Evolutionary conservation across 2,329 filamentous ascomycete genomes (phyloP), one percentile per base, ranked within the genome.

Genomic region (Gnomoniopsis smithogilvyi): DNA sequence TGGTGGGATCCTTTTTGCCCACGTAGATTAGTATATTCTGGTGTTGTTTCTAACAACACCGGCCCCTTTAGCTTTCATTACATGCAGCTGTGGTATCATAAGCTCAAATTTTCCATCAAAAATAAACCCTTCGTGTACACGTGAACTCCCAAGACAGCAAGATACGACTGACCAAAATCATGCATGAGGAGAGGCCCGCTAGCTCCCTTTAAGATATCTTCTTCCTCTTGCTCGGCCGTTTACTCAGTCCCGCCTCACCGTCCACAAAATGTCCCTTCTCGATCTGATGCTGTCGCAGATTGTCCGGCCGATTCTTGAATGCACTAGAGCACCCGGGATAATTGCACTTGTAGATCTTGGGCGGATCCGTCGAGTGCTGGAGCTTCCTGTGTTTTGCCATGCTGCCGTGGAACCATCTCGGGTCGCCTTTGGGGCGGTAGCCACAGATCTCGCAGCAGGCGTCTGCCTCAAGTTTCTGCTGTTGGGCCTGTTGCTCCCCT

Each of bases 371-470:
- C 52, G 78, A 77, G 68, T 85, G 82, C 68, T 82, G 78, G 60
- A 79, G 71, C 67, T 79, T 82, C 72, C 75, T 82, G 67, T 85
- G 82, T 68, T 84, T 85, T 51, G 80, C 76, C 81, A 85, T 82
- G 67, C 79, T 83, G 6, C 81, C 81, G 48, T 77, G 78, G 66
- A 84, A 84, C 82, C 82, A 84, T 59, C 78, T 75, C n/a, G 81
- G 80, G 51, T 82, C 76, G 3, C 82, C 82, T 62, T 80, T 81
- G 1, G 82, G 82, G 11, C 79, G 74, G 68, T 84, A 84, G 2
- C 77, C 80, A 61, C 82, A 85, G 19, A 81, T 70, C 22, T 79
- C 76, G 64, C 82, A 84, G 62, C 74, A 74, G 52, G 75, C 73
- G 50, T 76, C 68, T 0, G 79, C 75, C 60, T 80, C 78, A 1